Percentiles rank a stretch among this genome's conserved stretches.
Conservation (phyloP, 2,329 filamentous ascomycete species). For the Diaporthe citrichinensis region DNA sequence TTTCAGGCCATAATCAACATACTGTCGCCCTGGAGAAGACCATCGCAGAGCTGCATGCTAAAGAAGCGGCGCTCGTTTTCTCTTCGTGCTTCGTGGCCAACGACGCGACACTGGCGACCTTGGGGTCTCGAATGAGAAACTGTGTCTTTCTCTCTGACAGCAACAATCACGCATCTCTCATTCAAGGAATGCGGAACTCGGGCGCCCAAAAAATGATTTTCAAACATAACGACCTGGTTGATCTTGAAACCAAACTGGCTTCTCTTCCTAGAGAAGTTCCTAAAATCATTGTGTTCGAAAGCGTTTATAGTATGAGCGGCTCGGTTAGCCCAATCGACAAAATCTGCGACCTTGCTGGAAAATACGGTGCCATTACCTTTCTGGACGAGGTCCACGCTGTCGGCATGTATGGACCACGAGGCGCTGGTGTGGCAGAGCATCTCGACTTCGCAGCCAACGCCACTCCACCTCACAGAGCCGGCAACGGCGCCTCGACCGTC, state of each 20-base stretch:
- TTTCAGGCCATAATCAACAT: slow-evolving; percentile 98
- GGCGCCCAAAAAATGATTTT: slow-evolving; percentile 98
- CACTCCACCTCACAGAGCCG: slow-evolving; percentile 53
- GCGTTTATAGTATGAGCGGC: slow-evolving; percentile 99
- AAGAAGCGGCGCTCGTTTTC: slow-evolving; percentile 94
- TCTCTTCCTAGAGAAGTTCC: slow-evolving; percentile 86
- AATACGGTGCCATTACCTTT: slow-evolving; percentile 98
- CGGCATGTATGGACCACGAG: slow-evolving; percentile 97
- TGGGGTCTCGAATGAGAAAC: slow-evolving; percentile 96
- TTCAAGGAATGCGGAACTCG: slow-evolving; percentile 97
- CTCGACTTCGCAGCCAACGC: slow-evolving; percentile 90
- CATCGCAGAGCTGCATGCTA: slow-evolving; percentile 88
- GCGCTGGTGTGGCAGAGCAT: slow-evolving; percentile 96
- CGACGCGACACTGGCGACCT: slow-evolving; percentile 93
- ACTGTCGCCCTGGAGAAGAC: slow-evolving; percentile 87
- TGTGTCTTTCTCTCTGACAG: slow-evolving; percentile 98
- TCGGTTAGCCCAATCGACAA: slow-evolving; percentile 95
- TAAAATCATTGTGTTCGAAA: slow-evolving; percentile 99
- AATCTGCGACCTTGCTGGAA: slow-evolving; percentile 96
- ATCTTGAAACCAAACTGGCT: slow-evolving; percentile 92
- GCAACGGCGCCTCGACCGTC: slow-evolving; percentile 82
- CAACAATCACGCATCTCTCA: slow-evolving; percentile 99
- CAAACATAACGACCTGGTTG: slow-evolving; percentile 96
- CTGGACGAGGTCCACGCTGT: slow-evolving; percentile 99
- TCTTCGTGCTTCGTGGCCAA: slow-evolving; percentile 99